Evolutionary conservation across 108 stramenopile genomes (phyloP), one percentile per base, ranked within the genome.

Genomic region (Skeletonema costatum): DNA sequence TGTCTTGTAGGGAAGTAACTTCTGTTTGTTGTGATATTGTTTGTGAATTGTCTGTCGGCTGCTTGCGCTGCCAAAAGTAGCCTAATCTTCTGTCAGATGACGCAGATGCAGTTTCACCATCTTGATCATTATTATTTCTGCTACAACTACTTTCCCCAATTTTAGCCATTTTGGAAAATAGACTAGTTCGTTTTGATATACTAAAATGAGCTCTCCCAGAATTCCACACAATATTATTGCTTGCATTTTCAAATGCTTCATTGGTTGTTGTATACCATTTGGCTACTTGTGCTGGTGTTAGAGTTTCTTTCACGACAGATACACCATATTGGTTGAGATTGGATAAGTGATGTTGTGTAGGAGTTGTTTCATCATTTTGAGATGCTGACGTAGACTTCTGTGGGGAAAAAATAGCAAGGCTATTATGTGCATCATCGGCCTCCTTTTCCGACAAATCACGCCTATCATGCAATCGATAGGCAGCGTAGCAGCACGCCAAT

Each of bases 181-280:
- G 62, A 29, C 56, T 38, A 53, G 69, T 53, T 30, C 51, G 35
- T 41, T 78, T 67, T 53, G 77, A 71, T 36, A 78, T 67, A 59
- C 41, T 59, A 21, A 29, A 78, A 64, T 78, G 71, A n/a, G 71
- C 64, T 60, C 77, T 58, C 29, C 77, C 77, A n/a, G 77, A 71
- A 60, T 72, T 65, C 77, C 77, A 78, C 41, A 60, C 65, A 33
- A 72, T 67, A 19, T 71, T 78, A 14, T 66, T 64, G 32, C 31
- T 60, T 38, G 53, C 6, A 58, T 53, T 64, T 42, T 9, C 65
- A 60, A 67, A 78, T 71, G n/a, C 56, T 60, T 56, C 63, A 48
- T 67, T 78, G 5, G 64, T 60, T 33, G 11, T 66, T 60, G 53
- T 56, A 62, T 72, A 72, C 77, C 70, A 78, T 67, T 60, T 25